Percentiles rank a stretch among this genome's conserved stretches.
Evolutionary conservation across 345 rosid genomes (phyloP).

Genomic region (Punica granatum): DNA sequence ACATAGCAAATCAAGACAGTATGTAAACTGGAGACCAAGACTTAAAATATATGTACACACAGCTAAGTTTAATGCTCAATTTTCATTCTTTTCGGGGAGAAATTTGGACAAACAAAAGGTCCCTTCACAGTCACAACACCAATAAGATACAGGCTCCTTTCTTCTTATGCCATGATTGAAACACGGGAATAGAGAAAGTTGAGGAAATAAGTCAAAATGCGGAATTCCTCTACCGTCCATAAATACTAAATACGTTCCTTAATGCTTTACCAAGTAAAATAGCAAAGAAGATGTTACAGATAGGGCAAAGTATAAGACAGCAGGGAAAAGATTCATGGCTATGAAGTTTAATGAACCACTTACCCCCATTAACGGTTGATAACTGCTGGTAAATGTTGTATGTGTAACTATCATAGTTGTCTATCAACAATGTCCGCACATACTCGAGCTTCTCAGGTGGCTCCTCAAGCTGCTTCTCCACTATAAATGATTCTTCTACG

Average conservation of each 20-base stretch:
- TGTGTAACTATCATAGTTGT: conserved; percentile 94
- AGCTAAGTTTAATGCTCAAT: not conserved
- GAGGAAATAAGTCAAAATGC: not conserved
- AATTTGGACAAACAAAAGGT: not conserved
- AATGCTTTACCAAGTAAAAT: not conserved
- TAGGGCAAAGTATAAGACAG: not conserved
- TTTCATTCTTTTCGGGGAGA: no score
- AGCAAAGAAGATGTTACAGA: no score
- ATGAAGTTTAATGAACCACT: conserved; percentile 8
- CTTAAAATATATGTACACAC: not conserved
- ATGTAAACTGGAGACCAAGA: conserved; percentile 6
- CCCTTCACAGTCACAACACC: not conserved
- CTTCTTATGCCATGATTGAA: not conserved
- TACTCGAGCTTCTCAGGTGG: conserved; percentile 40
- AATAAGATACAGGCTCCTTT: not conserved
- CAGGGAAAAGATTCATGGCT: not conserved
- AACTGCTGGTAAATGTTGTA: conserved; percentile 84
- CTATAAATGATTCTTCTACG: conserved; percentile 44
- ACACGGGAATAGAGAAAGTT: not conserved
- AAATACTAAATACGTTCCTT: not conserved
- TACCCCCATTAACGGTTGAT: conserved; percentile 83
- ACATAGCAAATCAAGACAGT: conserved; percentile 8
- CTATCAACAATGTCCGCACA: conserved; percentile 83
- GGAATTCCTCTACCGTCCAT: not conserved
- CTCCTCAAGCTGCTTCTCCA: conserved; percentile 31